These are phyloP conservation scores for Zoysia pacifica DNA, from an alignment of 176 grass and related monocot genomes.

Conservation along the genomic window DNA sequence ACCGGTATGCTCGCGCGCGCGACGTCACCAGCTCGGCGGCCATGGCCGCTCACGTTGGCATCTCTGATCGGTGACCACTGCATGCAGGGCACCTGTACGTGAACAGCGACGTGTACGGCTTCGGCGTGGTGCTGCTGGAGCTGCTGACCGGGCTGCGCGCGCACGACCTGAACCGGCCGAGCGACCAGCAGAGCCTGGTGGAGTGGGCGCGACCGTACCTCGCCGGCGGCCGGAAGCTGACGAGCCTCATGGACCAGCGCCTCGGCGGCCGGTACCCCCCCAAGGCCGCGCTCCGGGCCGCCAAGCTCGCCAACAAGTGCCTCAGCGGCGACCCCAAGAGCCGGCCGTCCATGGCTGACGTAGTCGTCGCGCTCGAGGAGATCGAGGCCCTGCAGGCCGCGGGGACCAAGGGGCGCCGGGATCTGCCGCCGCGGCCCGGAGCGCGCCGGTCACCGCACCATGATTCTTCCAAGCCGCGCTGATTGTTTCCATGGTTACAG, in stretches of 20 bases:
- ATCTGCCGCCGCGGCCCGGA: conserved; percentile 32
- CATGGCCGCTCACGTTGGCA: background rate
- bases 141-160: conserved; percentile 75
- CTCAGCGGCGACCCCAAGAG: conserved; percentile 60
- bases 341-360: conserved; percentile 70
- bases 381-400: conserved; percentile 45
- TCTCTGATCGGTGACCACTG: background rate
- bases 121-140: conserved; percentile 78
- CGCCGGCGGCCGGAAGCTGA: conserved; percentile 52
- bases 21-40: background rate
- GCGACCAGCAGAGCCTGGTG: conserved; percentile 61
- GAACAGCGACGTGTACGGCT: conserved; percentile 90
- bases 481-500: background rate
- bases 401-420: conserved; percentile 21
- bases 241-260: conserved; percentile 63
- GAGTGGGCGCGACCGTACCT: conserved; percentile 68
- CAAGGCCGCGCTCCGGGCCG: conserved; percentile 56
- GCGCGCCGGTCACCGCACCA: conserved; percentile 10
- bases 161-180: conserved; percentile 73
- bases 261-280: conserved; percentile 61
- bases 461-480: conserved; percentile 11
- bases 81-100: conserved; percentile 69
- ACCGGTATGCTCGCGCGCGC: conserved; percentile 47
- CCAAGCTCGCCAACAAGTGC: conserved; percentile 63
- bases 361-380: conserved; percentile 59